Evolutionary conservation across 805 yeast species (phyloP).

Genomic region (Jamesozyma lodderae): DNA sequence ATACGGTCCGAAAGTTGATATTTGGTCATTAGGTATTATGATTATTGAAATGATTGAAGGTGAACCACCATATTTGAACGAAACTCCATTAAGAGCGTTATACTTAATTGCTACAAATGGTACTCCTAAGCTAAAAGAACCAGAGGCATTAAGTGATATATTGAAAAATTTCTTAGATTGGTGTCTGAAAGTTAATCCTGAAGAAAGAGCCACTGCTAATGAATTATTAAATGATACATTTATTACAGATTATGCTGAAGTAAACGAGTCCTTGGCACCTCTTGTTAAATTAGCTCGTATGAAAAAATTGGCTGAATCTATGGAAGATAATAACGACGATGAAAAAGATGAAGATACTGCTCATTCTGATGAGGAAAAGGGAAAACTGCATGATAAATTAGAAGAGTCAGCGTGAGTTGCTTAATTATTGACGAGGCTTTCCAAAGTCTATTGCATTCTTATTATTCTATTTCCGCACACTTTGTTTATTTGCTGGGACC

Average conservation of each 20-base stretch:
- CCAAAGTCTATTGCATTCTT: no score
- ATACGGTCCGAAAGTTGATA: constrained; percentile 93
- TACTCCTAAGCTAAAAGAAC: constrained; percentile 86
- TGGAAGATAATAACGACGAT: constrained; percentile 4
- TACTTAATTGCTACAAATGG: constrained; percentile 95
- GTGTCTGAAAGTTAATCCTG: constrained; percentile 78
- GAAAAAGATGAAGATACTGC: constrained; percentile 1
- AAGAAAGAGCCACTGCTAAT: constrained; percentile 67
- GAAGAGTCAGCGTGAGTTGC: no score
- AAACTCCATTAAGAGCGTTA: constrained; percentile 87
- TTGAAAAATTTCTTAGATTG: constrained; percentile 63
- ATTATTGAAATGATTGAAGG: constrained; percentile 98
- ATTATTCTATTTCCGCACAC: no score
- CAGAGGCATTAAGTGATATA: constrained; percentile 61
- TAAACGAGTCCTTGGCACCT: constrained; percentile 55
- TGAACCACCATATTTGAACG: constrained; percentile 96
- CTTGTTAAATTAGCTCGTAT: constrained; percentile 63
- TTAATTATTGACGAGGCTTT: no score
- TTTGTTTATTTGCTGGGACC: no score
- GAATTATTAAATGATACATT: constrained; percentile 63
- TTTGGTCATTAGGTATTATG: constrained; percentile 98
- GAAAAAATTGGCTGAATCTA: constrained; percentile 13
- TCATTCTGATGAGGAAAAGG: not conserved
- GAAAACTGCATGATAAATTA: not conserved
- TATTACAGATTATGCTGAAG: constrained; percentile 47